These are phyloP conservation scores for Aspergillus sp. DNA, from an alignment of 2,329 filamentous ascomycete species.

Conservation along the genomic window DNA sequence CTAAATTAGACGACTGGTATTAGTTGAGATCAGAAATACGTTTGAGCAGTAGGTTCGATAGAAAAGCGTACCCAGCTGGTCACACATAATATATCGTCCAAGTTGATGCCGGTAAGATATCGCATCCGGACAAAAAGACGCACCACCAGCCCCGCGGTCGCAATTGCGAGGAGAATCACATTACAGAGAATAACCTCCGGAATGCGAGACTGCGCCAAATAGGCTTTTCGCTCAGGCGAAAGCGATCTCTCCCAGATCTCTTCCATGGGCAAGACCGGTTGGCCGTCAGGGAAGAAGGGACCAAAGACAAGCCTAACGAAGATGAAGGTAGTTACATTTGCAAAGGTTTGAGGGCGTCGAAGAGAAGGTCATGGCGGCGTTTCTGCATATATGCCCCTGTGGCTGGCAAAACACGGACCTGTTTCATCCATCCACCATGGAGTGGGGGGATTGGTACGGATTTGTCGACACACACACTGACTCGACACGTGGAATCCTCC, in stretches of 20 bases:
- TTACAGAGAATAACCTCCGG: slow-evolving; percentile 17
- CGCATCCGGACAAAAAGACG: neutral
- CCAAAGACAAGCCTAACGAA: neutral
- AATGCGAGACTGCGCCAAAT: slow-evolving; percentile 9
- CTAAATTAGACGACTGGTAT: neutral
- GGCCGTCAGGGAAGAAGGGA: slow-evolving; percentile 4
- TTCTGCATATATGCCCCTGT: slow-evolving; percentile 3
- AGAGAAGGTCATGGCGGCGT: neutral
- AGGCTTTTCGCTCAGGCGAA: slow-evolving; percentile 12
- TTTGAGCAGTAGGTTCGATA: too few species aligned
- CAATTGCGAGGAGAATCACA: slow-evolving; percentile 7
- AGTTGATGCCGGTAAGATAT: neutral
- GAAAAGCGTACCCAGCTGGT: neutral
- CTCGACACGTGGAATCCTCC: slow-evolving; percentile 5
- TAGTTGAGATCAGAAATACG: neutral
- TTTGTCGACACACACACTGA: neutral
- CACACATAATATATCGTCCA: neutral
- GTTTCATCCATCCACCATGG: slow-evolving; percentile 8
- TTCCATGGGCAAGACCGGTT: slow-evolving; percentile 11
- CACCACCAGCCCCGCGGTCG: neutral
- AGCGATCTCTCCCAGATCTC: slow-evolving; percentile 9
- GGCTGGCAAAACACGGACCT: neutral
- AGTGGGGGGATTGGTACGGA: neutral
- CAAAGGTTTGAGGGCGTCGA: neutral
- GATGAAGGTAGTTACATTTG: neutral